A percentile compares a stretch with the other conserved stretches of the same genome.
Evolutionary conservation across 2,329 filamentous ascomycete species (phyloP).

Genomic region (Xylariaceae sp.): DNA sequence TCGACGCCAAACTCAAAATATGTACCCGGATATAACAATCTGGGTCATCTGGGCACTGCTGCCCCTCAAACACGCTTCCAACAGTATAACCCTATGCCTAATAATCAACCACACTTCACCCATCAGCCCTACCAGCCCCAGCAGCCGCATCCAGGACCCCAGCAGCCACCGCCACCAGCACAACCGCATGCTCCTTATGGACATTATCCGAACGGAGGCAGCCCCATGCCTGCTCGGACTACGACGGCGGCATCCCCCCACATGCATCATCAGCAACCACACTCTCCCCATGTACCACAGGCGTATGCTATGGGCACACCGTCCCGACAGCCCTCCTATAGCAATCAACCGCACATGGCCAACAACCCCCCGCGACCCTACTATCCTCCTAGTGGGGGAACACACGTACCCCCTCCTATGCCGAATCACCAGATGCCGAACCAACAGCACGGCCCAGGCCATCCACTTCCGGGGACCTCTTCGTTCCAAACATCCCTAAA

Average conservation of each 20-base stretch:
- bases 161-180: constrained; percentile 22
- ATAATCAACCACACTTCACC: constrained; percentile 21
- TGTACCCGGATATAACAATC: constrained; percentile 36
- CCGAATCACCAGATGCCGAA: constrained; percentile 21
- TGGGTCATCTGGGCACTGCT: constrained; percentile 37
- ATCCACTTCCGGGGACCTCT: constrained; percentile 10
- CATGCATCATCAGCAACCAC: constrained; percentile 26
- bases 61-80: constrained; percentile 33
- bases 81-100: constrained; percentile 24
- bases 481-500: constrained; percentile 29
- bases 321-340: constrained; percentile 25
- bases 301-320: constrained; percentile 25
- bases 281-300: constrained; percentile 27
- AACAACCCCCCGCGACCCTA: constrained; percentile 23
- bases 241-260: constrained; percentile 29
- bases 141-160: constrained; percentile 6
- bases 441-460: constrained; percentile 19
- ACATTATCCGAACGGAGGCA: constrained; percentile 28
- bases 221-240: constrained; percentile 23
- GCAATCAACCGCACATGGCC: constrained; percentile 24
- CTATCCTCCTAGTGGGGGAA: constrained; percentile 23
- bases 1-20: constrained; percentile 33
- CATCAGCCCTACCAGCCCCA: constrained; percentile 25
- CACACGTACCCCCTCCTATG: constrained; percentile 22
- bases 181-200: constrained; percentile 26